phyloP scores from a whole-genome alignment of 1,284 basidiomycete species.

The Apiotrichum gamsii region DNA sequence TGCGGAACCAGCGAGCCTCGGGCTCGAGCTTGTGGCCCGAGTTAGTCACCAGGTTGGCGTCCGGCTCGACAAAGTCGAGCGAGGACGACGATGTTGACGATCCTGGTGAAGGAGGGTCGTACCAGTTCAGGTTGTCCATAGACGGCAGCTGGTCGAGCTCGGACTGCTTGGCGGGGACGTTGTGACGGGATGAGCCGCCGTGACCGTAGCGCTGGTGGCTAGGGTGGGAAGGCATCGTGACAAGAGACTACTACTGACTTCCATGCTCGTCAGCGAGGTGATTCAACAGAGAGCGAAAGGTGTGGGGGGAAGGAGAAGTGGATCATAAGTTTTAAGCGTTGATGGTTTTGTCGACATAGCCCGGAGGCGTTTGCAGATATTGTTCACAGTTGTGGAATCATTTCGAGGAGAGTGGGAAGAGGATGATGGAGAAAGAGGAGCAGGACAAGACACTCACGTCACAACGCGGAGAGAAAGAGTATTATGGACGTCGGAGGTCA shows the following conservation, averaged over 20 bases:
- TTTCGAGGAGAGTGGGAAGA: neutral
- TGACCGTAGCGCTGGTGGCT: slow-evolving; percentile 1
- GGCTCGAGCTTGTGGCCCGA: slow-evolving; percentile 41
- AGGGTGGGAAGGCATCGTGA: slow-evolving; percentile 19
- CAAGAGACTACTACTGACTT: neutral
- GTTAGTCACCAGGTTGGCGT: slow-evolving; percentile 31
- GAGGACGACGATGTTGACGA: slow-evolving; percentile 24
- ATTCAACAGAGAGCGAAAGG: neutral
- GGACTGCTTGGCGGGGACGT: slow-evolving; percentile 17
- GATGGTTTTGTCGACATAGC: slow-evolving; percentile 23
- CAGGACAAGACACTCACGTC: slow-evolving; percentile 3
- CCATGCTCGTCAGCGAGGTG: slow-evolving; percentile 2
- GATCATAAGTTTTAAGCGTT: slow-evolving; percentile 21
- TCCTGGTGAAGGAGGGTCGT: slow-evolving; percentile 33
- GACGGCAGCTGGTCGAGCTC: slow-evolving; percentile 39
- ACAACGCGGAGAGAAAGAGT: neutral
- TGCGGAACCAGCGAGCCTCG: slow-evolving; percentile 38
- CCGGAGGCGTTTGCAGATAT: slow-evolving; percentile 20
- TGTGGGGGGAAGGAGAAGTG: neutral
- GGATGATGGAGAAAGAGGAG: neutral
- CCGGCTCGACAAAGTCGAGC: slow-evolving; percentile 16
- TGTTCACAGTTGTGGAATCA: slow-evolving; percentile 22
- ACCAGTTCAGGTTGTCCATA: slow-evolving; percentile 31
- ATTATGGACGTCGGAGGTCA: slow-evolving; percentile 20
- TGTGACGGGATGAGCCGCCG: neutral